Conservation (phyloP, 352 stramenopile genomes). For the Pythium utonaiense region DNA sequence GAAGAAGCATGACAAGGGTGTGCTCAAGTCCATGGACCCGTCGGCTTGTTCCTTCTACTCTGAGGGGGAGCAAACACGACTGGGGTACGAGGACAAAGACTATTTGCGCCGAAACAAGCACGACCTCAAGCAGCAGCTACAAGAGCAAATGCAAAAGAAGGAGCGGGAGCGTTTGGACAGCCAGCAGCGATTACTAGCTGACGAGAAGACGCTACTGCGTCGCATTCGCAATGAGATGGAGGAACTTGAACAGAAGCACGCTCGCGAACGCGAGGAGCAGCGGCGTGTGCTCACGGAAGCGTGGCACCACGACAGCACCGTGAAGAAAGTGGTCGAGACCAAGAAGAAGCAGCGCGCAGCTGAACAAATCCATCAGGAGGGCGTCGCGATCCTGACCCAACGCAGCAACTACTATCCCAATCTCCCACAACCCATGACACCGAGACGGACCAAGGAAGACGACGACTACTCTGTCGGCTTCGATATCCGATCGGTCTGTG, state of each 20-base stretch:
- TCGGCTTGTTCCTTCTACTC: constrained; percentile 56
- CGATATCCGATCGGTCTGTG: constrained; percentile 58
- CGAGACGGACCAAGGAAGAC: constrained; percentile 14
- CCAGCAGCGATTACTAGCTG: constrained; percentile 41
- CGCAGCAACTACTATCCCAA: constrained; percentile 25
- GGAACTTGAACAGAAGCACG: constrained; percentile 52
- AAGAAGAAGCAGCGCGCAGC: constrained; percentile 59
- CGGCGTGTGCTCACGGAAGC: constrained; percentile 55
- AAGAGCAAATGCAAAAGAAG: constrained; percentile 56
- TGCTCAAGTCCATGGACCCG: constrained; percentile 33
- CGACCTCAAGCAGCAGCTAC: constrained; percentile 51
- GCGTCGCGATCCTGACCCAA: constrained; percentile 19
- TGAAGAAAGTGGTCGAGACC: constrained; percentile 59
- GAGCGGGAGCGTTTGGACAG: constrained; percentile 39
- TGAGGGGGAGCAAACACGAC: constrained; percentile 43
- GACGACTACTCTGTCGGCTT: constrained; percentile 72
- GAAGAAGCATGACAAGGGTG: constrained; percentile 29
- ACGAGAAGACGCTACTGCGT: constrained; percentile 55
- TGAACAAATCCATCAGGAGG: constrained; percentile 40
- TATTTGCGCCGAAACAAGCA: constrained; percentile 39
- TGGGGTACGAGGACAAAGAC: constrained; percentile 49
- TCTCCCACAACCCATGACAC: constrained; percentile 28
- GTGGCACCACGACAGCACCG: constrained; percentile 56
- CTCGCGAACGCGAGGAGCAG: constrained; percentile 46
- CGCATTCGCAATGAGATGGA: constrained; percentile 59